phyloP scores from a whole-genome alignment of 1,284 basidiomycete species.

The Farysia itapuensis region DNA sequence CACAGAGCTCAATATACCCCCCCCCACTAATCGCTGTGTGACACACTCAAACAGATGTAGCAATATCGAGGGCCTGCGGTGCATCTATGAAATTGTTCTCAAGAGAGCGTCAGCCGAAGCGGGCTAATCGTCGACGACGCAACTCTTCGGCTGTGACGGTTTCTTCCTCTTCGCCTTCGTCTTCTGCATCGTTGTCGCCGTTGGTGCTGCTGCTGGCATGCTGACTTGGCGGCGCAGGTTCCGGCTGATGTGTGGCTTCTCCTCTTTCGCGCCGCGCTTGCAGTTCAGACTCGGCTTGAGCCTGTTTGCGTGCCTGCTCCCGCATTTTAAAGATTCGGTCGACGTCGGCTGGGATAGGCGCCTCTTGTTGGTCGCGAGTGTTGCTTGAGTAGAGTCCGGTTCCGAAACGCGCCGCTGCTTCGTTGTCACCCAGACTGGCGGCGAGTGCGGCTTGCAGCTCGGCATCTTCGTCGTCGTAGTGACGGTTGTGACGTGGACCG shows the following conservation, averaged over 20 bases:
- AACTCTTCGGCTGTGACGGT: slow-evolving; percentile 47
- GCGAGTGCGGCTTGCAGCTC: slow-evolving; percentile 51
- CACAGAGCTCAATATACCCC: too few species aligned
- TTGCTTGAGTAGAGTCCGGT: not conserved
- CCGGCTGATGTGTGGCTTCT: slow-evolving; percentile 9
- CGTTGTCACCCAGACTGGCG: slow-evolving; percentile 39
- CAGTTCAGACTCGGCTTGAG: slow-evolving; percentile 24
- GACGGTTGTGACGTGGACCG: slow-evolving; percentile 29
- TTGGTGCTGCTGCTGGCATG: not conserved
- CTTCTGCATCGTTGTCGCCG: slow-evolving; percentile 20
- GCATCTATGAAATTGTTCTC: too few species aligned
- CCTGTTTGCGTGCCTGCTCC: slow-evolving; percentile 36
- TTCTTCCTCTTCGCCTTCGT: slow-evolving; percentile 42
- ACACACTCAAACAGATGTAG: too few species aligned
- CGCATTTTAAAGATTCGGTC: slow-evolving; percentile 41
- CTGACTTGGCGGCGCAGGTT: not conserved
- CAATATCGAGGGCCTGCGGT: too few species aligned
- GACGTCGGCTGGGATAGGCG: slow-evolving; percentile 39
- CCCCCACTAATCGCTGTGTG: too few species aligned
- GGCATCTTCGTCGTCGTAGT: slow-evolving; percentile 53
- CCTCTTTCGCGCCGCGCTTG: slow-evolving; percentile 21
- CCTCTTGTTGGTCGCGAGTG: slow-evolving; percentile 4
- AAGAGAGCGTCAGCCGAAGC: slow-evolving; percentile 25
- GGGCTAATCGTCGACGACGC: slow-evolving; percentile 33
- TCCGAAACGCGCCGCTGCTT: slow-evolving; percentile 12